phyloP scores from a whole-genome alignment of 305 asterid species.

The Fraxinus velutina region DNA sequence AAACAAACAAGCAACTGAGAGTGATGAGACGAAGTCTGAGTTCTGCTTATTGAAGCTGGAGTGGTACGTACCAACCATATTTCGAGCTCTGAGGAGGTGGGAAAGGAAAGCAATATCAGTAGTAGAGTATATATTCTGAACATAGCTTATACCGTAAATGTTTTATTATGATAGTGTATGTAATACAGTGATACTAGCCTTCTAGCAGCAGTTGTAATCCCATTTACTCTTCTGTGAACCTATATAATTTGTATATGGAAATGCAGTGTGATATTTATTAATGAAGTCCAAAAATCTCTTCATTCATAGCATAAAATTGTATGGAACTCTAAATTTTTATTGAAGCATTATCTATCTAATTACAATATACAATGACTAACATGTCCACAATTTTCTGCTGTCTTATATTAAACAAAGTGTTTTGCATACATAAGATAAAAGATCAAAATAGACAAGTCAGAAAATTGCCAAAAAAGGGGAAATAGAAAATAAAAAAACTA shows the following conservation, averaged over 20 bases:
- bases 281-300: background rate
- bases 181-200: background rate
- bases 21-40: conserved; percentile 50
- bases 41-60: conserved; percentile 26
- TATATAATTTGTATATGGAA: background rate
- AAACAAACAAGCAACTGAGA: conserved; percentile 33
- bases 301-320: background rate
- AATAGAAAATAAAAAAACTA: no score
- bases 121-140: background rate
- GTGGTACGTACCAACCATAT: background rate
- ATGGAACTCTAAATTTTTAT: background rate
- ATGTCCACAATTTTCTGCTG: background rate
- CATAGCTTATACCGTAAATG: background rate
- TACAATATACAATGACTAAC: background rate
- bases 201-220: background rate
- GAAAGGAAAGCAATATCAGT: background rate
- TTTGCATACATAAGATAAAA: background rate
- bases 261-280: background rate
- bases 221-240: background rate
- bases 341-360: background rate
- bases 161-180: background rate
- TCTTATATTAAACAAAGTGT: background rate
- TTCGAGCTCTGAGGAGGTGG: background rate
- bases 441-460: background rate
- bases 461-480: background rate